phyloP scores from a whole-genome alignment of 805 yeast species.

The Groenewaldozyma tartarivorans region DNA sequence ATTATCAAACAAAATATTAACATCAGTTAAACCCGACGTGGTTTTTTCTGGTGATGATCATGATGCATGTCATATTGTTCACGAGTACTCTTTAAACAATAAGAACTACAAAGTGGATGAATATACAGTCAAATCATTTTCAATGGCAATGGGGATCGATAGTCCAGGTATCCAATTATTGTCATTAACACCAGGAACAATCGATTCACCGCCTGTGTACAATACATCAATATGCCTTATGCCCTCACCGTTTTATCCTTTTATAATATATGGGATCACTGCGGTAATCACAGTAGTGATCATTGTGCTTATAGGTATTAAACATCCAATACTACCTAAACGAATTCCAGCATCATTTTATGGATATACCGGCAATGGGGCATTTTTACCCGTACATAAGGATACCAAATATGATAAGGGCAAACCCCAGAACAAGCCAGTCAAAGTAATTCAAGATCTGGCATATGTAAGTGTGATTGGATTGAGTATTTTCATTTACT shows the following conservation, averaged over 20 bases:
- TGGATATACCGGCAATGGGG: not conserved
- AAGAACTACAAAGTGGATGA: constrained; percentile 61
- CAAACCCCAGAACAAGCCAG: not conserved
- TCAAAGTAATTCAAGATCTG: no score
- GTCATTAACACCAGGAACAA: constrained; percentile 34
- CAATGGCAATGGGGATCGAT: constrained; percentile 87
- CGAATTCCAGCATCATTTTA: not conserved
- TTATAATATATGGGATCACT: constrained; percentile 20
- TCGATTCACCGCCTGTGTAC: constrained; percentile 5
- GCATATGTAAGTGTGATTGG: no score
- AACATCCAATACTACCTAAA: no score
- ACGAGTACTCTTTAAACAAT: constrained; percentile 28
- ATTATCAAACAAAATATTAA: constrained; percentile 49
- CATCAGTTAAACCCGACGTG: constrained; percentile 51
- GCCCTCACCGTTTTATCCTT: constrained; percentile 25
- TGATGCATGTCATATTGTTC: constrained; percentile 79
- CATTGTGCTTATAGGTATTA: no score
- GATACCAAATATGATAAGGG: not conserved
- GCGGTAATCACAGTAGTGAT: constrained; percentile 7
- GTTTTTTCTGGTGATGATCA: constrained; percentile 94
- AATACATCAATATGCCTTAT: constrained; percentile 24
- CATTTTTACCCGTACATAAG: constrained; percentile 1
- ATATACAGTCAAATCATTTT: constrained; percentile 76
- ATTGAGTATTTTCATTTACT: constrained; percentile 1
- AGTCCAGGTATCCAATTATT: constrained; percentile 82